A percentile compares a stretch with the other conserved stretches of the same genome.
phyloP scores from a whole-genome alignment of 805 yeast genomes.

The Candida vartiovaarae region DNA sequence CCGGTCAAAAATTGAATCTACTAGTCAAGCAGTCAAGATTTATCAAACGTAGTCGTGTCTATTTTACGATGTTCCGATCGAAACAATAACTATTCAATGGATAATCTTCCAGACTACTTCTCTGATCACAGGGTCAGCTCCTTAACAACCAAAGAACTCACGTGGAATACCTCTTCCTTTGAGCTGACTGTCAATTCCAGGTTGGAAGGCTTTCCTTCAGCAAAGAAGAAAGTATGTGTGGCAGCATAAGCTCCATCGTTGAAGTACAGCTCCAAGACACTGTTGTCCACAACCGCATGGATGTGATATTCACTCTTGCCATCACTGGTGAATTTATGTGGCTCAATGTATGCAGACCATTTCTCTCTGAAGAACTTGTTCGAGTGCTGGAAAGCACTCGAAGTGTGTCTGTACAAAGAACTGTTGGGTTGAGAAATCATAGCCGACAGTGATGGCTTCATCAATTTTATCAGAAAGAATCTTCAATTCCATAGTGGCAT shows the following conservation, averaged over 20 bases:
- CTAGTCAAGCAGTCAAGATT: too few relatives aligned
- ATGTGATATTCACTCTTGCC: conserved; percentile 19
- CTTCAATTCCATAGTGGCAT: conserved; percentile 12
- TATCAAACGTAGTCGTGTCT: too few relatives aligned
- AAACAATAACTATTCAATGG: too few relatives aligned
- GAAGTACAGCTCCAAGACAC: conserved; percentile 26
- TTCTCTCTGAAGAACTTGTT: conserved; percentile 25
- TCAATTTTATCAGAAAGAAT: conserved; percentile 15
- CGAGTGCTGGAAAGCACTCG: conserved; percentile 14
- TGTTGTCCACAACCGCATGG: conserved; percentile 25
- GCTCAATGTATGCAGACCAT: conserved; percentile 21
- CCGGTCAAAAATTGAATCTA: too few relatives aligned
- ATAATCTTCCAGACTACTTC: too few relatives aligned
- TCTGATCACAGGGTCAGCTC: too few relatives aligned
- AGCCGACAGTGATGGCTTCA: conserved; percentile 22
- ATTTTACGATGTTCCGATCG: too few relatives aligned
- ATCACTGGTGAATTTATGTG: conserved; percentile 10
- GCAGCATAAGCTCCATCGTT: conserved; percentile 24
- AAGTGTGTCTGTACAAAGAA: conserved; percentile 23
- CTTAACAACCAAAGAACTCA: too few relatives aligned
- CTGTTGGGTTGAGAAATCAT: conserved; percentile 19
- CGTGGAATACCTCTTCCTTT: too few relatives aligned
- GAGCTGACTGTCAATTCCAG: conserved; percentile 1
- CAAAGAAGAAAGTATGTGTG: conserved; percentile 27
- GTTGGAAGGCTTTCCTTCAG: conserved; percentile 13